Base-by-base conservation (phyloP, 2,329 filamentous ascomycete genomes). In the Aspergillus spinulosporus region DNA sequence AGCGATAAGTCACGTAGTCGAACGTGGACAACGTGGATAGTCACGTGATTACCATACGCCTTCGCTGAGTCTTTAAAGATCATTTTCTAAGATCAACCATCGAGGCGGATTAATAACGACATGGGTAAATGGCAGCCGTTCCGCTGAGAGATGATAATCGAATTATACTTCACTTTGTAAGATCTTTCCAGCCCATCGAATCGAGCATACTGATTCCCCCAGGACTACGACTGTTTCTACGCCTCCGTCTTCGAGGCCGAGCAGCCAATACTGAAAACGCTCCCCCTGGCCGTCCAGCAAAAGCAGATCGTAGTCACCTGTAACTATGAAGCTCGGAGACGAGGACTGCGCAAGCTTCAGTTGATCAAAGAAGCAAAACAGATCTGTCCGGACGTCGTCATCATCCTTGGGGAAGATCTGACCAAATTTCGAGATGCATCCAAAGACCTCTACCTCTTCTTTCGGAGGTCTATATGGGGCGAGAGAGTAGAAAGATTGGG, bases 301-400 rank as follows among this genome's bases (percentile, higher is more conserved):
- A 97, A 97, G 75, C 90, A 92, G 70, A 96, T 97, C 54, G 81
- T 94, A 40, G 90, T 92, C 21, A 96, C 92, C 3, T 95, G 90
- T 81, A 97, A 97, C 75, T 97, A 97, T 73, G 90, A 89, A 69
- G 93, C 93, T 21, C 86, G 93, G 36, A 78, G 85, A 50, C 82
- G 83, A 58, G 82, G 78, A 7, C 62, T 80, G 43, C 72, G 83
- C 72, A 97, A 99, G 77, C 81, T 97, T 58, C 92, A 95, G 80
- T 83, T 91, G 61, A 86, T 97, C 68, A 83, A 81, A 52, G 91
- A 97, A 60, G 94, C 93, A 3, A 89, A 84, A 73, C 85, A 82
- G 64, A 73, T 87, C 29, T 96, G 92, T 63, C 92, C 92, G 0
- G 90, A 96, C 55, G 83, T 96, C 12, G 84, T 96, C 50, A 86